Evolutionary conservation across 2,329 filamentous ascomycete genomes (phyloP).

Genomic region (Aureobasidium sp.): DNA sequence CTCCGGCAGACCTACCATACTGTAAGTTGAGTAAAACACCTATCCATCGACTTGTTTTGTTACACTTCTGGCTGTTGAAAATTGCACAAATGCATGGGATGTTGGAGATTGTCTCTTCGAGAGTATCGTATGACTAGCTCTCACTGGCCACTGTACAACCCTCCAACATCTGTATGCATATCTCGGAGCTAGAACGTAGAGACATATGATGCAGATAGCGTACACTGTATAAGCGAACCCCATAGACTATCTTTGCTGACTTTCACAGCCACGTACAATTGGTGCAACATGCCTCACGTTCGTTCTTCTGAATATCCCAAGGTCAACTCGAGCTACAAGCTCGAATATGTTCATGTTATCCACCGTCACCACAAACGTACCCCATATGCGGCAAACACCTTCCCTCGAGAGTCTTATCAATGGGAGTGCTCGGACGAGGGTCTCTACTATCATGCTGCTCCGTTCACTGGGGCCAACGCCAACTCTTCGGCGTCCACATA

Average conservation of each 20-base stretch:
- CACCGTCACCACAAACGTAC: constrained; percentile 81
- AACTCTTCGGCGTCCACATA: constrained; percentile 49
- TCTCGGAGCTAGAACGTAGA: neutral
- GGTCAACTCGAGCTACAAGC: constrained; percentile 46
- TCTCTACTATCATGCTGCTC: constrained; percentile 60
- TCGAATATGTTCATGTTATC: constrained; percentile 72
- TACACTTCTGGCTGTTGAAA: neutral
- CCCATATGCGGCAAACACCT: constrained; percentile 68
- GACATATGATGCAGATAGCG: neutral
- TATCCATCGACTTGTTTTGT: neutral
- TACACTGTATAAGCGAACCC: neutral
- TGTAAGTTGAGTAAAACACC: constrained; percentile 19
- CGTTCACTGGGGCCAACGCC: constrained; percentile 30
- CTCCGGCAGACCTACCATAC: constrained; percentile 45
- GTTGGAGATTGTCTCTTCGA: no score
- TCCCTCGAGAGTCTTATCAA: constrained; percentile 60
- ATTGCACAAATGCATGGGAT: no score
- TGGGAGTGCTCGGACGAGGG: constrained; percentile 67
- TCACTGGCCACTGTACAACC: no score
- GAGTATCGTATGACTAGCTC: neutral
- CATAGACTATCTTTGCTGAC: neutral
- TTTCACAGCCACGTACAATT: constrained; percentile 52
- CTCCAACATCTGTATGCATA: neutral
- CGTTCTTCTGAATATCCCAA: constrained; percentile 53
- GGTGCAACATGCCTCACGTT: constrained; percentile 85